Base-by-base conservation (phyloP, 305 asterid species). In the Fraxinus albicans region DNA sequence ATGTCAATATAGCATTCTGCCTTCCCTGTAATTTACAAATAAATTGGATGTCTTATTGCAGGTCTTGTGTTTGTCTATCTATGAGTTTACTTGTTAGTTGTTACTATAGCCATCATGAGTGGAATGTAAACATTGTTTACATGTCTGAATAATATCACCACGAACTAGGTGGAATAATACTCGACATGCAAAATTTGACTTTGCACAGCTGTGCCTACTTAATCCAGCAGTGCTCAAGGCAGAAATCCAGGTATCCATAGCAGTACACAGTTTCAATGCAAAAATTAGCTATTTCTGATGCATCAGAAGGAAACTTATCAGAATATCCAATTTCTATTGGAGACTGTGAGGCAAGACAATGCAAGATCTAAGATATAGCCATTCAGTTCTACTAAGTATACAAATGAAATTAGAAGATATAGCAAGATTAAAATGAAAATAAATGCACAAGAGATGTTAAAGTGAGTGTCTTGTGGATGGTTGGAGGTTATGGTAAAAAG, bases 11-110 rank as follows among this genome's bases (percentile, higher is more conserved):
- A 72, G 87, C 88, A 86, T 83, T 87, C 89, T 88, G 90, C 84
- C 84, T 89, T 85, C 94, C 94, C 97, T 92, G 90, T 38, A 85
- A 84, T 77, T 81, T 77, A 84, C 78, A 84, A 85, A 58, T 42
- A 77, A 81, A 36, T 72, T 63, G 79, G 76, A 79, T 74, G 76
- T 77, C 58, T 76, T 73, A 21, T 79, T 23, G 76, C 80, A 38
- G 40, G 23, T 72, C 42, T 72, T 33, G 44, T 15, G 36, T 69
- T 70, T 33, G 42, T 29, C 19, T 70, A 72, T 15, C 42, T 31
- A 72, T 31, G 6, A 67, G 33, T 70, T 27, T 13, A 29, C 76
- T 29, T 29, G 33, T 29, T 29, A 29, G 33, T 29, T 31, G 9
- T 70, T 27, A 70, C 12, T 31, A 70, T 34, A 72, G 12, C 42